Percentiles rank a stretch among this genome's conserved stretches.
phyloP scores from a whole-genome alignment of 306 rosid species.

The Acacia acuminata region DNA sequence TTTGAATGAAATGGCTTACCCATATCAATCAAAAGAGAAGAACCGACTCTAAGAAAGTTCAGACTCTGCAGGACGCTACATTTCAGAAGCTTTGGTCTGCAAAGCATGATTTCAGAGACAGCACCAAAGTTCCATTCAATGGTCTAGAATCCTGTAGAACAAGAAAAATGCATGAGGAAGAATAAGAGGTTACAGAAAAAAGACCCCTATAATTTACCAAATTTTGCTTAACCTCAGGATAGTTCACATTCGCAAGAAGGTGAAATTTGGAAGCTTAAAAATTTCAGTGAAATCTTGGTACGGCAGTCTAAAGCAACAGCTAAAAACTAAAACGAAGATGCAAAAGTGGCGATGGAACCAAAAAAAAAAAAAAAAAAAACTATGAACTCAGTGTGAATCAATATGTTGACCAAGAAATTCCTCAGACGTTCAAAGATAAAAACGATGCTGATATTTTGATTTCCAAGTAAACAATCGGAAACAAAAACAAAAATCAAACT shows the following conservation, averaged over 20 bases:
- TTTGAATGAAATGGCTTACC: slow-evolving; percentile 12
- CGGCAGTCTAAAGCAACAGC: background rate
- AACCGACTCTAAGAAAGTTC: slow-evolving; percentile 14
- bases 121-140: slow-evolving; percentile 1
- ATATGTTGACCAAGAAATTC: background rate
- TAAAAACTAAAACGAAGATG: background rate
- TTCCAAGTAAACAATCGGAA: background rate
- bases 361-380: background rate
- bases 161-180: background rate
- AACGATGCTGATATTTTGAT: background rate
- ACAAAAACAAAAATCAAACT: background rate
- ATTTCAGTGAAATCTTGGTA: background rate
- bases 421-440: background rate
- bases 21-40: slow-evolving; percentile 14
- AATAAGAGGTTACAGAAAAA: background rate
- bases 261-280: background rate
- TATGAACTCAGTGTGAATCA: background rate
- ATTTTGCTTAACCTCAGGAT: background rate
- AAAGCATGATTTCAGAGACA: slow-evolving; percentile 15
- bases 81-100: slow-evolving; percentile 34
- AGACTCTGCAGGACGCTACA: slow-evolving; percentile 12
- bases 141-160: background rate
- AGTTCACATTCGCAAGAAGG: background rate
- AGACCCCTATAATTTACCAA: background rate
- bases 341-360: background rate